Conservation (phyloP, 2,329 filamentous ascomycete species). For the Botrytis aclada region DNA sequence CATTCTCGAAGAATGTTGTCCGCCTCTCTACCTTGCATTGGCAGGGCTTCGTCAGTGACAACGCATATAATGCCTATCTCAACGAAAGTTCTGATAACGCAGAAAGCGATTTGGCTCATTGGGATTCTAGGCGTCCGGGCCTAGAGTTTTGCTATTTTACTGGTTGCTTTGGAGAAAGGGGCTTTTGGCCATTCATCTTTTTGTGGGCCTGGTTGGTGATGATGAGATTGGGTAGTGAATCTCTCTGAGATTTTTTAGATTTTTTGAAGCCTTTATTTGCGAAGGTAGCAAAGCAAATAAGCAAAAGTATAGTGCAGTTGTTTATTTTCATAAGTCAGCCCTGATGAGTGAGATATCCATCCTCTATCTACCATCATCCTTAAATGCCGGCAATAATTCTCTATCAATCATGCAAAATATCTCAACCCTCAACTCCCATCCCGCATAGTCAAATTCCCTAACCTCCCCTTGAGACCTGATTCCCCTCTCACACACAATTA, state of each 20-base stretch:
- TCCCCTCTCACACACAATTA: background rate
- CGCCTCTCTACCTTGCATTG: background rate
- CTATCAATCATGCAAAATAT: background rate
- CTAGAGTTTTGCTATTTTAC: background rate
- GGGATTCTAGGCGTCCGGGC: background rate
- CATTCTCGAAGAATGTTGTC: background rate
- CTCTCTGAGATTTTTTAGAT: background rate
- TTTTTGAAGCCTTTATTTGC: background rate
- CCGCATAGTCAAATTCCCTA: background rate
- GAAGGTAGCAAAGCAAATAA: background rate
- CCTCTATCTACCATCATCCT: background rate
- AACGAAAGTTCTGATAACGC: background rate
- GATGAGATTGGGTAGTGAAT: background rate
- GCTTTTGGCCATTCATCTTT: background rate
- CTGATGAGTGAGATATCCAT: background rate
- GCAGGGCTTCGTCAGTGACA: background rate
- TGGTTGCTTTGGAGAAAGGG: background rate
- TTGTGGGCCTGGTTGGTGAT: background rate
- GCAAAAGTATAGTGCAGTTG: background rate
- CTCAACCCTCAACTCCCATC: background rate
- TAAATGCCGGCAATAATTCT: too few species aligned
- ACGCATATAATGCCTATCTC: background rate
- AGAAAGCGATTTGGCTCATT: background rate
- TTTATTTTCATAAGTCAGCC: background rate
- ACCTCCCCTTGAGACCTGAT: too few species aligned